Evolutionary conservation across 1,284 basidiomycete species (phyloP).

Genomic region (Trichosporon ovoides): DNA sequence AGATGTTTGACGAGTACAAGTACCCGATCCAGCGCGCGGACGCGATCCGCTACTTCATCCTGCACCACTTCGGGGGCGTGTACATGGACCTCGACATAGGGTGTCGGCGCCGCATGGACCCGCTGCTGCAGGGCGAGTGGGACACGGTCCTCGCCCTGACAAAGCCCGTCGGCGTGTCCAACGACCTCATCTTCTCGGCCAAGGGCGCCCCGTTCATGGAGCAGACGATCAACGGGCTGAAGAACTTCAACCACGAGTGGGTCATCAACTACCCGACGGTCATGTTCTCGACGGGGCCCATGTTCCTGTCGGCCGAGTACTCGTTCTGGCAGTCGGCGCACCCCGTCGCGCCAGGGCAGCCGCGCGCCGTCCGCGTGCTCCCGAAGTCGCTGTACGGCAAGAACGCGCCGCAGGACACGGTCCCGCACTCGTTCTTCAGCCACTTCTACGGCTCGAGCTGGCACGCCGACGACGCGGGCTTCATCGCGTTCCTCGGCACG

Average conservation of each 20-base stretch:
- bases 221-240: slow-evolving; percentile 85
- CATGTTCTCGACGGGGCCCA: slow-evolving; percentile 98
- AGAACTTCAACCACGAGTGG: slow-evolving; percentile 90
- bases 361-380: slow-evolving; percentile 71
- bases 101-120: slow-evolving; percentile 82
- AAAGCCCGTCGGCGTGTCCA: slow-evolving; percentile 92
- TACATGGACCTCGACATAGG: slow-evolving; percentile 98
- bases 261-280: slow-evolving; percentile 96
- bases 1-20: slow-evolving; percentile 85
- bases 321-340: slow-evolving; percentile 72
- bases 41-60: slow-evolving; percentile 94
- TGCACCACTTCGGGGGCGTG: slow-evolving; percentile 90
- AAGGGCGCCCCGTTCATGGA: slow-evolving; percentile 83
- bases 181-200: slow-evolving; percentile 92
- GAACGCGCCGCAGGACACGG: slow-evolving; percentile 77
- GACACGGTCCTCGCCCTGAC: slow-evolving; percentile 90
- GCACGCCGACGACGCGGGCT: slow-evolving; percentile 90
- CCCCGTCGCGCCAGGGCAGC: slow-evolving; percentile 54
- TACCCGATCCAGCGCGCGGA: slow-evolving; percentile 97
- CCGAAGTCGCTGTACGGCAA: slow-evolving; percentile 95
- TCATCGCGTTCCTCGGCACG: slow-evolving; percentile 79
- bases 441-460: slow-evolving; percentile 97
- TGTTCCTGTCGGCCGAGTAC: slow-evolving; percentile 86
- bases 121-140: slow-evolving; percentile 66
- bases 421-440: slow-evolving; percentile 86